Evolutionary conservation across 164 flowering plant genomes (phyloP), one percentile per base, ranked within the genome.

Genomic region (Vitis labrusca): DNA sequence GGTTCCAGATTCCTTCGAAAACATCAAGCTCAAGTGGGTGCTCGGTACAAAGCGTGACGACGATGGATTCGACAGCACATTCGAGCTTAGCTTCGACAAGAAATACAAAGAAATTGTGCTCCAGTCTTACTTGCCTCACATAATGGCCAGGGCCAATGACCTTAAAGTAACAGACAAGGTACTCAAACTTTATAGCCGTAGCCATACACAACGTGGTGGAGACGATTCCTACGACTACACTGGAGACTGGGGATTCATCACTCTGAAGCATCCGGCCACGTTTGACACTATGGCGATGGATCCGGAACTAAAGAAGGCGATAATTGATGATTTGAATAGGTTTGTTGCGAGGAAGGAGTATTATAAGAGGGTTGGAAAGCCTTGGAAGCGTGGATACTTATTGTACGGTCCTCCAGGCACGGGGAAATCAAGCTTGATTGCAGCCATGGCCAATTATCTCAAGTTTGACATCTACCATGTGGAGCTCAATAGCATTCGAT

Each of bases 261-360:
- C 75, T 15, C 71, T 87, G n/a, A 79, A 85, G 10, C 91, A 87
- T 69, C 91, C 91, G 0, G 65, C 86, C 2, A 87, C 83, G 2
- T 87, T 87, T 32, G 88, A 82, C 0, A 84, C 83, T 1, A 19
- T 88, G 44, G 92, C 92, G 0, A 80, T 88, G 84, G 89, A 86
- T 0, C 69, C 82, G 1, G 77, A 66, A 9, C 47, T 63, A 29
- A 88, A 86, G 73, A 68, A 70, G 57, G 11, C 51, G 0, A 30
- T 88, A 0, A 68, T 78, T 0, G 82, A 83, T 8, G 92, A 88
- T 67, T 56, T 88, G 61, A 82, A 88, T 4, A 70, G 78, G 74
- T 88, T 88, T 70, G 61, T 86, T 13, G 61, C 57, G 65, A 76
- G 89, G 73, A 84, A 67, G 48, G 83, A 84, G 52, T 82, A 74